phyloP scores from a whole-genome alignment of 768 basidiomycete species.

The Xerocomellus amylosporus region DNA sequence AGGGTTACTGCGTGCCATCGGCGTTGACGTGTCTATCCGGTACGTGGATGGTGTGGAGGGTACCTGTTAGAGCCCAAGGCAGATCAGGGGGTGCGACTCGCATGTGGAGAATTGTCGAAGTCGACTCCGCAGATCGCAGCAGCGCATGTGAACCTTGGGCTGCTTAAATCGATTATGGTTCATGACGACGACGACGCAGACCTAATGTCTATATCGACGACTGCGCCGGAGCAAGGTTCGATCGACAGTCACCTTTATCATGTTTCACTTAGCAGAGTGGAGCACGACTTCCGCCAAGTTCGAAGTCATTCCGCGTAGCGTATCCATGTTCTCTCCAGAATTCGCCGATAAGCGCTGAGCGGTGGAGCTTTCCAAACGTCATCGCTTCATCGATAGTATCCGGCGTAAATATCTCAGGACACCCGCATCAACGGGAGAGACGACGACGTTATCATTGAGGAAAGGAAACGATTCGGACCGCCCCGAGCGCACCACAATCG shows the following conservation, averaged over 20 bases:
- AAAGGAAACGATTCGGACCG: not conserved
- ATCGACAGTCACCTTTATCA: not conserved
- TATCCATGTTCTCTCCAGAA: not conserved
- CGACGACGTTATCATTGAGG: not conserved
- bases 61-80: not conserved
- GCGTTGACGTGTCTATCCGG: not conserved
- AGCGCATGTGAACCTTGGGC: not conserved
- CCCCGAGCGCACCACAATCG: not conserved
- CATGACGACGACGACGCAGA: not conserved
- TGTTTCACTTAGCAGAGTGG: not conserved
- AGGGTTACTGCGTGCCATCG: not conserved
- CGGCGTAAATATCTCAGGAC: not conserved
- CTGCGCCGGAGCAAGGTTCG: not conserved
- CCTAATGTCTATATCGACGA: not conserved
- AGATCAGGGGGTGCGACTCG: not conserved
- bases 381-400: not conserved
- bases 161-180: conserved; percentile 2
- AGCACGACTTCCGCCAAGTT: not conserved
- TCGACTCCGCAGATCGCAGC: not conserved
- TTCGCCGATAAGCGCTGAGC: not conserved
- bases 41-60: not conserved
- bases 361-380: conserved; percentile 4
- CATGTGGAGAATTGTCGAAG: conserved; percentile 6
- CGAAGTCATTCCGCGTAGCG: not conserved
- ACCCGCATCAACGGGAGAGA: not conserved